These are phyloP conservation scores for Castanea sativa DNA, from an alignment of 306 rosid genomes.

Conservation along the genomic window DNA sequence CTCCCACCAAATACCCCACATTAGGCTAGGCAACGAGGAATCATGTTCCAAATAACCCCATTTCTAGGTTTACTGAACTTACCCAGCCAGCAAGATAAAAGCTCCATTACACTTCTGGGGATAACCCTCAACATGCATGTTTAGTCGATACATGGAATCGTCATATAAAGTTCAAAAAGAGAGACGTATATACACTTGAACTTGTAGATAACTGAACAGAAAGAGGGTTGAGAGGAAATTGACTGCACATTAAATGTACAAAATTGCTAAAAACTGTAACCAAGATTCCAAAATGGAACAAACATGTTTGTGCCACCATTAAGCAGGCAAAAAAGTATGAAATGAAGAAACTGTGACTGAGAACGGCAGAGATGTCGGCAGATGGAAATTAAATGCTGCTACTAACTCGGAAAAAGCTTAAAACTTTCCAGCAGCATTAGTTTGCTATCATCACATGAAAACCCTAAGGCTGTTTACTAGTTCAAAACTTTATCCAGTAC, in stretches of 20 bases:
- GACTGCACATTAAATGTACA: constrained; percentile 5
- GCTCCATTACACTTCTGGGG: too few species aligned
- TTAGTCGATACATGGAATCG: not conserved
- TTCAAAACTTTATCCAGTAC: constrained; percentile 33
- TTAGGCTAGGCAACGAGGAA: too few species aligned
- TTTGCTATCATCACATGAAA: constrained; percentile 13
- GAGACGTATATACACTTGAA: not conserved
- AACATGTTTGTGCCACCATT: constrained; percentile 37
- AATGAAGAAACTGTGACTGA: constrained; percentile 17
- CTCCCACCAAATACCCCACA: too few species aligned
- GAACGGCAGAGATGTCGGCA: constrained; percentile 44
- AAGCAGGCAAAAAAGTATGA: constrained; percentile 38
- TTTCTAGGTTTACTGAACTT: too few species aligned
- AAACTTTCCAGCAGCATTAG: constrained; percentile 40
- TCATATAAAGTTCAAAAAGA: not conserved
- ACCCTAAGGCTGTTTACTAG: constrained; percentile 4
- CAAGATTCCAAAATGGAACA: constrained; percentile 31
- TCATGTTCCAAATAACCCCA: too few species aligned
- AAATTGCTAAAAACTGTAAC: constrained; percentile 8
- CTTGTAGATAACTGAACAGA: not conserved
- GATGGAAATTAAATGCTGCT: constrained; percentile 43
- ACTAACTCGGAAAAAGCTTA: constrained; percentile 28
- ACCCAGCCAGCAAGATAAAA: too few species aligned
- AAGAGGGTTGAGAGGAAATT: not conserved
- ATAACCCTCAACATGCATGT: not conserved